Percentiles rank a stretch among this genome's conserved stretches.
phyloP scores from a whole-genome alignment of 129 eudicot species.

The Lonicera japonica region DNA sequence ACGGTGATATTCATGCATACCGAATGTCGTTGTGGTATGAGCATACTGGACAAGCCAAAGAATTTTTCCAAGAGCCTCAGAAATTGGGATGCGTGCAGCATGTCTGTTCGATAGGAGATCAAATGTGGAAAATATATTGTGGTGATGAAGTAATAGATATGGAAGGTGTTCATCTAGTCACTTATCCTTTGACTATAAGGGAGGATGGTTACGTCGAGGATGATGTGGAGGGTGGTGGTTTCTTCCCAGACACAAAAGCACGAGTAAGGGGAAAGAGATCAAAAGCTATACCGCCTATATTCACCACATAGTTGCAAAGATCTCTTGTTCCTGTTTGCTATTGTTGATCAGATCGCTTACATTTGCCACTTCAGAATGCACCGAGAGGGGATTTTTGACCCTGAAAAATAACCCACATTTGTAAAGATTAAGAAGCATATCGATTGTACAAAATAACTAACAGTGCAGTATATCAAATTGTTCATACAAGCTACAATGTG shows the following conservation, averaged over 20 bases:
- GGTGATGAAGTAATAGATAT: slow-evolving; percentile 67
- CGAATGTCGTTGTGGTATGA: slow-evolving; percentile 91
- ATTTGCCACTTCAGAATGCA: no score
- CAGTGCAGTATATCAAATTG: neutral
- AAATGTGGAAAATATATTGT: slow-evolving; percentile 66
- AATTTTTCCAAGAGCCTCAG: slow-evolving; percentile 45
- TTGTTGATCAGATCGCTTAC: no score
- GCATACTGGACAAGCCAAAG: slow-evolving; percentile 60
- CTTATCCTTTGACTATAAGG: slow-evolving; percentile 65
- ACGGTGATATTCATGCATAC: slow-evolving; percentile 50
- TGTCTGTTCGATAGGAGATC: slow-evolving; percentile 52
- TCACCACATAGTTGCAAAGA: slow-evolving; percentile 50
- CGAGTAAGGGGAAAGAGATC: slow-evolving; percentile 68
- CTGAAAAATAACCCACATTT: no score
- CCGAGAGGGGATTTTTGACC: no score
- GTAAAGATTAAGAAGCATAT: no score
- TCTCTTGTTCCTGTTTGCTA: neutral
- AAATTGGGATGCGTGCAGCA: slow-evolving; percentile 53
- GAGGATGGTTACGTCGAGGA: slow-evolving; percentile 55
- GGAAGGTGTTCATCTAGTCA: slow-evolving; percentile 76
- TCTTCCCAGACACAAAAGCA: slow-evolving; percentile 77
- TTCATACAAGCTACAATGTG: no score
- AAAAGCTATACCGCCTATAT: slow-evolving; percentile 57
- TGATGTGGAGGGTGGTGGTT: slow-evolving; percentile 24
- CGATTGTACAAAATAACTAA: neutral